Base-by-base conservation (phyloP, 257 asterid genomes). In the Solanum etuberosum region DNA sequence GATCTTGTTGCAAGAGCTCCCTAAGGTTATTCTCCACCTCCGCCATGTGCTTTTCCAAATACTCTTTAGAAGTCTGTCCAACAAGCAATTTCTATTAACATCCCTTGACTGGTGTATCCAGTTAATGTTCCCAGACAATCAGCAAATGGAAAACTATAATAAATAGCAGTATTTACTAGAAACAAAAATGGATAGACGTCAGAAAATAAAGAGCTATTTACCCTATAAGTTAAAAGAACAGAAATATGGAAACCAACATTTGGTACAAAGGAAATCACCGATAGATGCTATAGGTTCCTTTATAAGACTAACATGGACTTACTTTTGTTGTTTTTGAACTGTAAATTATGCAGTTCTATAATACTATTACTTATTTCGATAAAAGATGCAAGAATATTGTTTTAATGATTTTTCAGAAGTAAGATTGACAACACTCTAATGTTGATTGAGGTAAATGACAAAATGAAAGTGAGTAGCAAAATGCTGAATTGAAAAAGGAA, bases 1-100 rank as follows among this genome's bases (percentile, higher is more conserved):
- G 98, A 90, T 95, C 98, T 88, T 96, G 98, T 86, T 95, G 98
- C 94, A 95, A 87, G 72, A 95, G 96, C 92, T 95, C 99, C 87
- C 91, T 90, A 82, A 94, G 93, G 90, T 93, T 96, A 92, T 74
- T 92, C 94, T 96, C 99, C 86, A 89, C 92, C 91, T 96, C 99
- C 5, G 90, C 93, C 89, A 93, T 87, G 91, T 95, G 96, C 89
- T 95, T 96, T 88, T 95, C 98, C 90, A 96, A 87, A 92, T 95
- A 96, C 87, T 95, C 97, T 93, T 94, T 96, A 15, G 99, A 96
- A 57, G 90, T 91, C 98, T 96, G 95, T 74, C 78, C 90, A 87
- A 87, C 85, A 57, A 74, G 88, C 68, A 82, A 74, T 37, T 61
- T 65, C 31, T 13, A 43, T 40, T 46, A 34, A 76, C 42, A 80